Conservation (phyloP, 768 basidiomycete genomes). For the Podaxis pistillaris region DNA sequence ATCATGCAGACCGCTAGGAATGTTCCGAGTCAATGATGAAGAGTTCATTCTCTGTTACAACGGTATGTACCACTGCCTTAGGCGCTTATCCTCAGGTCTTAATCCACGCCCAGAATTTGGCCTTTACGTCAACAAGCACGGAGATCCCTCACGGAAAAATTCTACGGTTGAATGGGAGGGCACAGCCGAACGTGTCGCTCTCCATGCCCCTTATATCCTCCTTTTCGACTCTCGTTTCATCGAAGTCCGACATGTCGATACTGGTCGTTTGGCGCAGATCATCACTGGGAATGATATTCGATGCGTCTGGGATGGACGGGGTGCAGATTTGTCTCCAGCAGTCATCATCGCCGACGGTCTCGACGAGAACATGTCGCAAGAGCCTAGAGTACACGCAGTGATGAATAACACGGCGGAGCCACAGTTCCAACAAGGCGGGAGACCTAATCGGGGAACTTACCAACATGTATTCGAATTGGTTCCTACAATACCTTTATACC, state of each 20-base stretch:
- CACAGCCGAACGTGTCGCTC: slow-evolving; percentile 81
- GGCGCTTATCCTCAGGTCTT: not conserved
- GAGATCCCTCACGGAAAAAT: slow-evolving; percentile 71
- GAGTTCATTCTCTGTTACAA: slow-evolving; percentile 91
- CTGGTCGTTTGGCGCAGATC: slow-evolving; percentile 78
- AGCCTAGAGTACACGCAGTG: slow-evolving; percentile 83
- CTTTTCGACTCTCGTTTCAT: slow-evolving; percentile 90
- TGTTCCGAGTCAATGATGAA: slow-evolving; percentile 85
- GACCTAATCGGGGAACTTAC: slow-evolving; percentile 44
- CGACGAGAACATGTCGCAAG: slow-evolving; percentile 64
- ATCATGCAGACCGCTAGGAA: slow-evolving; percentile 78
- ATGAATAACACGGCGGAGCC: slow-evolving; percentile 57
- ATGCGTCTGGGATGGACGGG: slow-evolving; percentile 89
- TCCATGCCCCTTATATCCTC: slow-evolving; percentile 86
- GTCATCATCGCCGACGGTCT: slow-evolving; percentile 50
- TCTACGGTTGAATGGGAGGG: slow-evolving; percentile 94
- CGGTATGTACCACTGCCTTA: slow-evolving; percentile 43
- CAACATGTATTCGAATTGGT: slow-evolving; percentile 82
- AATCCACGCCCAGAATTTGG: slow-evolving; percentile 66
- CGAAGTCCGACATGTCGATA: slow-evolving; percentile 83
- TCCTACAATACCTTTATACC: slow-evolving; percentile 71
- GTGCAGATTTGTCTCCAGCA: slow-evolving; percentile 51
- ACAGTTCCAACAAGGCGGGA: slow-evolving; percentile 37
- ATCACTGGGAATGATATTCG: slow-evolving; percentile 79
- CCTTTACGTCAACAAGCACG: slow-evolving; percentile 88